A percentile compares a stretch with the other conserved stretches of the same genome.
phyloP scores from a whole-genome alignment of 1,284 basidiomycete species.

The Fomitopsis pinicola region DNA sequence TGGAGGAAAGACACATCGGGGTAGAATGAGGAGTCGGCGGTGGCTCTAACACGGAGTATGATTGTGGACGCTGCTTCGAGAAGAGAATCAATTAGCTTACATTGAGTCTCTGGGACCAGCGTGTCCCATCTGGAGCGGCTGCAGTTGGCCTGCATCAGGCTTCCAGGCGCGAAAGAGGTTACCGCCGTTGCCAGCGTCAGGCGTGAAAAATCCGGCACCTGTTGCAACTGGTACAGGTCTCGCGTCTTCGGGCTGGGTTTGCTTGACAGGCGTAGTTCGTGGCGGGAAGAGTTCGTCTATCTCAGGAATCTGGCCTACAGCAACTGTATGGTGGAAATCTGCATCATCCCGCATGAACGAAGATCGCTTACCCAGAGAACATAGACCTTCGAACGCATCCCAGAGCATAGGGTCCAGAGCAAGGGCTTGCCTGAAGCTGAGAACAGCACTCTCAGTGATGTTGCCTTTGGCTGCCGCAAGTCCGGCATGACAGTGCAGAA shows the following conservation, averaged over 20 bases:
- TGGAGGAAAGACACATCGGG: slow-evolving; percentile 58
- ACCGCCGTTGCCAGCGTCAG: slow-evolving; percentile 51
- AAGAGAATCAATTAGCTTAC: slow-evolving; percentile 34
- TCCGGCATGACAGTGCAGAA: slow-evolving; percentile 67
- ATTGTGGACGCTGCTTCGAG: neutral
- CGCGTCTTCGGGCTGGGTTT: slow-evolving; percentile 43
- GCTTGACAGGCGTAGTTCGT: slow-evolving; percentile 54
- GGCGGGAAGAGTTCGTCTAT: slow-evolving; percentile 70
- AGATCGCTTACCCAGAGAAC: slow-evolving; percentile 63
- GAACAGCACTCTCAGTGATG: slow-evolving; percentile 64
- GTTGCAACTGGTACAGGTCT: slow-evolving; percentile 46
- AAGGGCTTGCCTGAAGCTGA: slow-evolving; percentile 73
- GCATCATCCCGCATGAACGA: neutral
- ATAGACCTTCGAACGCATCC: slow-evolving; percentile 93
- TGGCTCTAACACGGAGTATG: slow-evolving; percentile 35
- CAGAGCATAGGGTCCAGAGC: slow-evolving; percentile 78
- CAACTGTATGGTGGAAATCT: neutral
- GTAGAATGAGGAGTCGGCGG: slow-evolving; percentile 58
- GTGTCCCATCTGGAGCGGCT: slow-evolving; percentile 55
- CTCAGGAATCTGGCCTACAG: slow-evolving; percentile 58
- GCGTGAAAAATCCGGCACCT: slow-evolving; percentile 76
- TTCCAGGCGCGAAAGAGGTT: slow-evolving; percentile 52
- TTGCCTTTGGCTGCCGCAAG: slow-evolving; percentile 72
- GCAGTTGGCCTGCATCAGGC: slow-evolving; percentile 42
- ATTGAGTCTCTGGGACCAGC: slow-evolving; percentile 55